A percentile compares a stretch with the other conserved stretches of the same genome.
phyloP scores from a whole-genome alignment of 2,329 filamentous ascomycete species.

The Cladophialophora carrionii region DNA sequence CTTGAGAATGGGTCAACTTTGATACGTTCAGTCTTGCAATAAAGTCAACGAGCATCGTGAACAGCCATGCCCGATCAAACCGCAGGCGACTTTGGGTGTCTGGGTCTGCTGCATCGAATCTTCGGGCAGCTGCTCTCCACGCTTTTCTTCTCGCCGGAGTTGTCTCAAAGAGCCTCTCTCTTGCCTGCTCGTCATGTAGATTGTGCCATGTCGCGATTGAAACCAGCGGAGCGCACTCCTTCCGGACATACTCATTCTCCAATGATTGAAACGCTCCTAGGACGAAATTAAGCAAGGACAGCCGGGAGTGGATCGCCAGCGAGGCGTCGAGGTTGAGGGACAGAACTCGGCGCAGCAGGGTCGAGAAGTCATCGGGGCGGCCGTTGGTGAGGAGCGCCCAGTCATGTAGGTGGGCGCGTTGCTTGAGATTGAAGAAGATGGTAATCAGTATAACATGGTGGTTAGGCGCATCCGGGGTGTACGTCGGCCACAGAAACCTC shows the following conservation, averaged over 20 bases:
- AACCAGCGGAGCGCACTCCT: slow-evolving; percentile 93
- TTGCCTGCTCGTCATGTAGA: slow-evolving; percentile 73
- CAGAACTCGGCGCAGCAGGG: slow-evolving; percentile 83
- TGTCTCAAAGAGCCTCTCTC: slow-evolving; percentile 73
- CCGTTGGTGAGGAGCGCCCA: slow-evolving; percentile 81
- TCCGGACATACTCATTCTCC: slow-evolving; percentile 84
- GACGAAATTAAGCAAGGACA: slow-evolving; percentile 84
- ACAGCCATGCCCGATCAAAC: slow-evolving; percentile 94
- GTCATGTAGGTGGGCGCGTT: slow-evolving; percentile 79
- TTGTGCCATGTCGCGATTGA: slow-evolving; percentile 97
- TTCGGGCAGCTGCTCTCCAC: slow-evolving; percentile 84
- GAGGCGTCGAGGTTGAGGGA: slow-evolving; percentile 79
- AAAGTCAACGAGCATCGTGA: slow-evolving; percentile 82
- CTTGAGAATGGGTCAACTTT: slow-evolving; percentile 33
- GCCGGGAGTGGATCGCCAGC: slow-evolving; percentile 68
- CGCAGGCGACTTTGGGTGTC: slow-evolving; percentile 74
- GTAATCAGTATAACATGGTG: slow-evolving; percentile 87
- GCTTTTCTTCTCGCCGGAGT: slow-evolving; percentile 78
- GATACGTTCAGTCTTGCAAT: slow-evolving; percentile 69
- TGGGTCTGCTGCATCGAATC: slow-evolving; percentile 85
- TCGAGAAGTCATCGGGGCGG: slow-evolving; percentile 79
- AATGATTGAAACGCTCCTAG: slow-evolving; percentile 92
- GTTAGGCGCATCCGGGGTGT: slow-evolving; percentile 84
- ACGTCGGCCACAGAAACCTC: slow-evolving; percentile 94
- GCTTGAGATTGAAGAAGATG: slow-evolving; percentile 83